These are phyloP conservation scores for Penicillium chermesinum DNA, from an alignment of 495 filamentous ascomycete genomes.

Conservation along the genomic window DNA sequence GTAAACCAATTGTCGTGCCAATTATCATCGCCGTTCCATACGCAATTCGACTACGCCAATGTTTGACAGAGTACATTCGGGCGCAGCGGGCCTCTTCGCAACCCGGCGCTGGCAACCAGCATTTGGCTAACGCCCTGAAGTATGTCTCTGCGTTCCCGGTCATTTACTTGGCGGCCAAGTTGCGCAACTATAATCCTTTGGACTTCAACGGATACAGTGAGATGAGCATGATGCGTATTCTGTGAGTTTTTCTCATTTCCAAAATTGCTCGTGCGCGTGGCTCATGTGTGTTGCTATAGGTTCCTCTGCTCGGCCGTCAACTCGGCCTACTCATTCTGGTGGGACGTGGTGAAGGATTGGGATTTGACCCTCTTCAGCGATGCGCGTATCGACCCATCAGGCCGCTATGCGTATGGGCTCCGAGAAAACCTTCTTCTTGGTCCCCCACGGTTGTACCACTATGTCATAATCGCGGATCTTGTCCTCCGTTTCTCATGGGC, in stretches of 20 bases:
- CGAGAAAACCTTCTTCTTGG: constrained; percentile 67
- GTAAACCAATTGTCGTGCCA: constrained; percentile 69
- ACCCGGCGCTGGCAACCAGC: constrained; percentile 66
- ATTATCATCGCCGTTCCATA: constrained; percentile 76
- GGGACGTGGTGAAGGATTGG: constrained; percentile 97
- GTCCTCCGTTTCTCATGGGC: constrained; percentile 84
- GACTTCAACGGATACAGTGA: constrained; percentile 51
- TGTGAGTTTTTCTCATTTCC: constrained; percentile 31
- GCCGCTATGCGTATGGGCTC: constrained; percentile 70
- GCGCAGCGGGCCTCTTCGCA: constrained; percentile 50
- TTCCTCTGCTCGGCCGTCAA: constrained; percentile 67
- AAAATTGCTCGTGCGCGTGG: not conserved
- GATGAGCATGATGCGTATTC: constrained; percentile 49
- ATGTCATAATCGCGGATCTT: constrained; percentile 72
- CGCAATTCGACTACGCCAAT: constrained; percentile 84
- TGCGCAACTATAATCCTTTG: constrained; percentile 60
- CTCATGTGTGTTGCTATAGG: constrained; percentile 25
- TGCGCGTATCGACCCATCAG: constrained; percentile 33
- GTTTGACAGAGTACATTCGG: constrained; percentile 79
- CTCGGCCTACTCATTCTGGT: constrained; percentile 91
- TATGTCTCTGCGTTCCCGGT: constrained; percentile 91
- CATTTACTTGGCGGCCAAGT: constrained; percentile 67
- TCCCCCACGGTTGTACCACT: constrained; percentile 69
- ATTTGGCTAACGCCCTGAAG: constrained; percentile 88
- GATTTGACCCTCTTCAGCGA: constrained; percentile 76